These are phyloP conservation scores for Coemansia sp. DNA, from an alignment of 192 early-diverging fungal species.

Conservation along the genomic window DNA sequence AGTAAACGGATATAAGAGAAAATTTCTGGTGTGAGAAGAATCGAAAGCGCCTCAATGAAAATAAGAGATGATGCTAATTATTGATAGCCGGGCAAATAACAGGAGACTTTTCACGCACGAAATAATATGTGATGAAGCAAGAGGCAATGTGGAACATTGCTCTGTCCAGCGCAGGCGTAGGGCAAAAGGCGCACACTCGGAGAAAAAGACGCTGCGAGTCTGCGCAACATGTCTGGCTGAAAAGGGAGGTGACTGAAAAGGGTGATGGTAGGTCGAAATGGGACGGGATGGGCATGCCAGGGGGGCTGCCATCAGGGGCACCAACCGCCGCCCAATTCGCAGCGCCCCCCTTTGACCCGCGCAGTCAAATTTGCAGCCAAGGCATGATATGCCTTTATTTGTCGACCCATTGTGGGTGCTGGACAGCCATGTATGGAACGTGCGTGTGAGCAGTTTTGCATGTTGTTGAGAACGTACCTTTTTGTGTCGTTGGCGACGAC, in stretches of 20 bases:
- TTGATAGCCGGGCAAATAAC: constrained; percentile 1
- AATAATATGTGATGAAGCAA: constrained; percentile 6
- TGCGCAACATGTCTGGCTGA: no score
- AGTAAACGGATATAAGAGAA: constrained; percentile 10
- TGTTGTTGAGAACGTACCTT: constrained; percentile 12
- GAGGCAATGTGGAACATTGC: constrained; percentile 5
- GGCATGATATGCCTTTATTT: constrained; percentile 17
- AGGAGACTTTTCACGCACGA: not conserved
- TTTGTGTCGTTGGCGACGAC: not conserved
- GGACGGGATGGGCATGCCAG: not conserved
- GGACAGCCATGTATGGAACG: constrained; percentile 8
- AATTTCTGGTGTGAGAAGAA: constrained; percentile 22
- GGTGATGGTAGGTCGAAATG: no score
- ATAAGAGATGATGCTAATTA: constrained; percentile 16
- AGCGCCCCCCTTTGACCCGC: constrained; percentile 7
- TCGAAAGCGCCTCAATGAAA: constrained; percentile 19
- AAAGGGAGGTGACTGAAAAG: no score
- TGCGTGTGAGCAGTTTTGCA: constrained; percentile 17
- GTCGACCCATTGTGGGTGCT: constrained; percentile 14
- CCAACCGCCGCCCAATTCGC: no score
- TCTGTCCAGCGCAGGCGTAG: not conserved
- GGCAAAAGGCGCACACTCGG: no score
- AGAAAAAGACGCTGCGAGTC: no score
- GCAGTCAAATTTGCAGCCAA: constrained; percentile 6
- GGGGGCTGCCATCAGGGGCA: no score